Evolutionary conservation across 805 yeast species (phyloP).

Genomic region (Ogataea thermomethanolica): DNA sequence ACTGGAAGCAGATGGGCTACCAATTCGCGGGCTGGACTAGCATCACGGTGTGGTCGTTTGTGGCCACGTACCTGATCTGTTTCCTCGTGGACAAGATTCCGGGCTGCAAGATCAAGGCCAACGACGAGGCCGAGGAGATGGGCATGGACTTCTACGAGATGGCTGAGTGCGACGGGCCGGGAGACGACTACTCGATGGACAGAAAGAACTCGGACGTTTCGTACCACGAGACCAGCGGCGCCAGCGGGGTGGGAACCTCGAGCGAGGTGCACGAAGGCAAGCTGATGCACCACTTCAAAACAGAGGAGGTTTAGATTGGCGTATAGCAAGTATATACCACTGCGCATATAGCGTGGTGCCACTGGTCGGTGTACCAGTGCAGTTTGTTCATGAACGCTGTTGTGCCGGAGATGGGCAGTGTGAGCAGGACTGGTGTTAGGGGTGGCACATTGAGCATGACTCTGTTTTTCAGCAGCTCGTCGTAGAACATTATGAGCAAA

Average conservation of each 20-base stretch:
- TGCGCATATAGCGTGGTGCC: no score
- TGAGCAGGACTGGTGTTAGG: no score
- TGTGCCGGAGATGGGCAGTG: background rate
- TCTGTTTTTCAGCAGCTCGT: background rate
- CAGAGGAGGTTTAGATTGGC: slow-evolving; percentile 16
- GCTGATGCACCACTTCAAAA: slow-evolving; percentile 10
- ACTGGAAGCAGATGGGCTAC: slow-evolving; percentile 43
- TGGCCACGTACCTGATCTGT: slow-evolving; percentile 41
- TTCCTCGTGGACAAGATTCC: slow-evolving; percentile 49
- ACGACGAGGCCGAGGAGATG: slow-evolving; percentile 45
- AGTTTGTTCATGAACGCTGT: no score
- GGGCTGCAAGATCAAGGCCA: slow-evolving; percentile 43
- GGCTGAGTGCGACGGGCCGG: slow-evolving; percentile 36
- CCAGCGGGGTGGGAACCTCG: slow-evolving; percentile 17
- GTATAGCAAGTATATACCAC: no score
- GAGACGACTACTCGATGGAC: slow-evolving; percentile 2
- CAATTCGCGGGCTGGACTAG: slow-evolving; percentile 44
- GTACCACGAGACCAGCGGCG: slow-evolving; percentile 6
- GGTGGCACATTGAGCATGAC: background rate
- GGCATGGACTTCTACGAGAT: slow-evolving; percentile 51
- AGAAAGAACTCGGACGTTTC: slow-evolving; percentile 15
- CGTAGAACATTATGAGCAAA: background rate
- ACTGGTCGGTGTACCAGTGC: no score
- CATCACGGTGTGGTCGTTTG: slow-evolving; percentile 43
- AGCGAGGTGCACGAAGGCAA: slow-evolving; percentile 20